Evolutionary conservation across 2,329 filamentous ascomycete genomes (phyloP), one percentile per base, ranked within the genome.

Genomic region (Cadophora sp.): DNA sequence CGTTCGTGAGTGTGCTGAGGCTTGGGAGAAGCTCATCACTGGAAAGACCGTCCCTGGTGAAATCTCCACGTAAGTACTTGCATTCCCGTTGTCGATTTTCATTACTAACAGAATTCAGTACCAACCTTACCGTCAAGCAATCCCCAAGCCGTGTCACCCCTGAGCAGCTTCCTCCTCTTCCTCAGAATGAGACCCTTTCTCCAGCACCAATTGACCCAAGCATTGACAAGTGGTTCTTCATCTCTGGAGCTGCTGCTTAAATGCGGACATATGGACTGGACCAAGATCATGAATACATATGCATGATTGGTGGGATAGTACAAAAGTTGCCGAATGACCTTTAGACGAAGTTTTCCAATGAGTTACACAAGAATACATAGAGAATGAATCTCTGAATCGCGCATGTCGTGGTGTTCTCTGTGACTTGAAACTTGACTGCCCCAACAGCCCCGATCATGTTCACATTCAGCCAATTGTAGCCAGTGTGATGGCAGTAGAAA

Each of bases 181-280:
- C 94, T 68, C 78, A 87, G 71, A 85, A 92, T 83, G 87, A 97
- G 88, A 90, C 96, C 78, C 85, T 96, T 67, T 80, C 87, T 65
- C 89, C 96, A 68, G 95, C 91, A 73, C 94, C 95, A 78, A 97
- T 99, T 76, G 96, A 99, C 80, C 87, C 89, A 80, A 96, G 91
- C 82, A 97, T 98, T 79, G 96, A 99, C 89, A 99, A 99, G 90
- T 99, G 96, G 96, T 99, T 99, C 91, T 99, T 98, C 89, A 99
- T 99, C 83, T 97, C 94, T 81, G 96, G 96, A 82, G 96, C 96
- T 79, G 93, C 94, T 76, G 86, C 91, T 76, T 95, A 92, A 84
- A 62, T 59, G 18, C 16, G n/a, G n/a, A 58, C 24, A 48, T 30
- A 20, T 33, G 58, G 47, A 58, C 59, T 59, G 30, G 62, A 53